Conservation (phyloP, 345 rosid species). For the Dipteronia sinensis region DNA sequence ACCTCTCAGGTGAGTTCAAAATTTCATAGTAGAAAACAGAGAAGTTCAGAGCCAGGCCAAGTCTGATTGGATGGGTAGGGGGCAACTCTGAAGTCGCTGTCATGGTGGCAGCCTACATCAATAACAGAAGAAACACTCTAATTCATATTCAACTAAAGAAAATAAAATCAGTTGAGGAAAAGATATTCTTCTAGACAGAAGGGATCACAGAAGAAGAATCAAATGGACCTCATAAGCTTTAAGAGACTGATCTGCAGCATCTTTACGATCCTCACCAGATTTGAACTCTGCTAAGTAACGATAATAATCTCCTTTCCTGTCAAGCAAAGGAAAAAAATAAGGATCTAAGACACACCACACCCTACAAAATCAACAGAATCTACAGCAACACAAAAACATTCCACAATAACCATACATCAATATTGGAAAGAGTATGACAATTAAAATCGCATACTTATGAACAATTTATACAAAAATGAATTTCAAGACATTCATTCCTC, state of each 20-base stretch:
- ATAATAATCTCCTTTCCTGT: constrained; percentile 63
- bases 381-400: neutral
- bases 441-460: neutral
- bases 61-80: constrained; percentile 81
- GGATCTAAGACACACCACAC: neutral
- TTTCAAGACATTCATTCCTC: neutral
- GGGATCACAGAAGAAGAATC: neutral
- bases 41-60: constrained; percentile 85
- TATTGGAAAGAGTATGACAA: neutral
- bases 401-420: neutral
- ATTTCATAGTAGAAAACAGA: constrained; percentile 89
- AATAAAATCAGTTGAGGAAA: neutral
- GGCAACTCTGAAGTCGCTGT: constrained; percentile 59
- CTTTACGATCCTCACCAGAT: constrained; percentile 45
- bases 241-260: constrained; percentile 57
- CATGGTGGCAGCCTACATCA: constrained; percentile 46
- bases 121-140: constrained; percentile 1
- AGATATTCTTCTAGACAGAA: neutral
- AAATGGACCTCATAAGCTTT: constrained; percentile 56
- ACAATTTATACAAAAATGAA: neutral
- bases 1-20: constrained; percentile 82
- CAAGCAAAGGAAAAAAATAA: constrained; percentile 3
- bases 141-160: neutral
- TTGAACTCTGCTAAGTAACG: constrained; percentile 61
- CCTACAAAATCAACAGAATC: neutral